phyloP scores from a whole-genome alignment of 495 filamentous ascomycete genomes.

The Neurospora tetraspora region DNA sequence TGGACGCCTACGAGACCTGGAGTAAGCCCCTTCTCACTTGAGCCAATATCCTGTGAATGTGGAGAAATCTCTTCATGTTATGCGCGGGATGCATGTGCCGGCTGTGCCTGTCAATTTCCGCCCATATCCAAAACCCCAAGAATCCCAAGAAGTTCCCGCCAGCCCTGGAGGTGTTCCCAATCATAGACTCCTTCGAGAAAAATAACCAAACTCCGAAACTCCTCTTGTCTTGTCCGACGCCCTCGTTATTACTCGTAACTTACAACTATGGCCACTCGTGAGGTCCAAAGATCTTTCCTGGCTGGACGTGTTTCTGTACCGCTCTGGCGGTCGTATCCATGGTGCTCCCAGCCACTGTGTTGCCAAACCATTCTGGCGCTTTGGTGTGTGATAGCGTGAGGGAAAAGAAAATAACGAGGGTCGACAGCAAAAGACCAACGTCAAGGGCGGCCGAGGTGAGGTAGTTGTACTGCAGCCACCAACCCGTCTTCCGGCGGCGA shows the following conservation, averaged over 20 bases:
- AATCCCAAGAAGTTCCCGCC: not conserved
- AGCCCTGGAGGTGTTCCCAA: not conserved
- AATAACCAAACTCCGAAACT: not conserved
- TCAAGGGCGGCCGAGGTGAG: constrained; percentile 63
- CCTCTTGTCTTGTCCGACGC: not conserved
- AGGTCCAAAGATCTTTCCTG: constrained; percentile 38
- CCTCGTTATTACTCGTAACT: not conserved
- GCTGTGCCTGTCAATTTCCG: not conserved
- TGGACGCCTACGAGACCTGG: not conserved
- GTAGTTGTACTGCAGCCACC: constrained; percentile 77
- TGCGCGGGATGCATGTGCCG: not conserved
- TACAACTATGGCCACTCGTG: constrained; percentile 25
- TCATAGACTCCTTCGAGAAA: not conserved
- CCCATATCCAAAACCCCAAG: not conserved
- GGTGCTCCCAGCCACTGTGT: constrained; percentile 32
- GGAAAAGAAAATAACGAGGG: constrained; percentile 62
- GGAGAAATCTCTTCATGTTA: not conserved
- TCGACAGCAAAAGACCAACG: constrained; percentile 53
- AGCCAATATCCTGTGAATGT: not conserved
- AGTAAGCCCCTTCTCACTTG: not conserved
- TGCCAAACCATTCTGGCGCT: constrained; percentile 60
- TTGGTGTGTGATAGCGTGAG: constrained; percentile 43
- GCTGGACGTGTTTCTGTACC: constrained; percentile 22
- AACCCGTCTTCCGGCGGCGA: constrained; percentile 50
- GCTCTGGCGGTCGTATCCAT: constrained; percentile 26